phyloP scores from a whole-genome alignment of 2,329 filamentous ascomycete genomes.

The Curvularia hawaiiensis region DNA sequence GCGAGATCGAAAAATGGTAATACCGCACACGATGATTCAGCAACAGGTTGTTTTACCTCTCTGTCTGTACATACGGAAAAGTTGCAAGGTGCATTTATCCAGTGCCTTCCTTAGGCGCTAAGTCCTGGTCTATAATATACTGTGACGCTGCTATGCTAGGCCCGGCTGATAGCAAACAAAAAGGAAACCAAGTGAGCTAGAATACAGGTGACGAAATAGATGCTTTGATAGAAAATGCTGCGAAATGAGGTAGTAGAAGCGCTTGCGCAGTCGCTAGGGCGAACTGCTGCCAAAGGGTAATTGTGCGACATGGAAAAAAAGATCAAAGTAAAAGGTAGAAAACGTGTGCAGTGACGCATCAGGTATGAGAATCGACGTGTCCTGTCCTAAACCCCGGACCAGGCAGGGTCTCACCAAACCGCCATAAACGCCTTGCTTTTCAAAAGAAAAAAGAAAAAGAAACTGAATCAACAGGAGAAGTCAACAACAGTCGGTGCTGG shows the following conservation, averaged over 20 bases:
- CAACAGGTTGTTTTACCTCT: slow-evolving; percentile 22
- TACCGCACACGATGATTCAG: slow-evolving; percentile 9
- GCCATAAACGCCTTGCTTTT: slow-evolving; percentile 32
- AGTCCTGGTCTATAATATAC: slow-evolving; percentile 10
- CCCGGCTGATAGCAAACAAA: slow-evolving; percentile 21
- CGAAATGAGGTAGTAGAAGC: slow-evolving; percentile 28
- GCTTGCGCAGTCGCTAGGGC: slow-evolving; percentile 22
- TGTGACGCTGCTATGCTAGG: slow-evolving; percentile 13
- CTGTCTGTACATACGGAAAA: slow-evolving; percentile 8
- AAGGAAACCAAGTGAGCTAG: slow-evolving; percentile 17
- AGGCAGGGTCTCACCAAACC: slow-evolving; percentile 5
- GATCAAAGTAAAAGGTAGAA: slow-evolving; percentile 5
- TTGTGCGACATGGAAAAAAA: slow-evolving; percentile 4
- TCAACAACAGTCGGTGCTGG: slow-evolving; percentile 2
- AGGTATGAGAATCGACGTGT: slow-evolving; percentile 10
- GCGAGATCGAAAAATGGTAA: slow-evolving; percentile 6
- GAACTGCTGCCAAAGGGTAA: slow-evolving; percentile 25
- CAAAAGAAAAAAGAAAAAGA: slow-evolving; percentile 12
- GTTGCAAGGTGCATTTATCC: slow-evolving; percentile 7
- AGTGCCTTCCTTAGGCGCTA: slow-evolving; percentile 12
- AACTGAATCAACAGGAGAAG: slow-evolving; percentile 16
- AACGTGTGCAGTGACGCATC: slow-evolving; percentile 12
- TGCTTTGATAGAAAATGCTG: slow-evolving; percentile 19
- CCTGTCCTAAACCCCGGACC: slow-evolving; percentile 7
- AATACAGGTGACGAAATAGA: slow-evolving; percentile 19